These are phyloP conservation scores for Emergomyces pasteurianus DNA, from an alignment of 2,329 filamentous ascomycete species.

Conservation along the genomic window DNA sequence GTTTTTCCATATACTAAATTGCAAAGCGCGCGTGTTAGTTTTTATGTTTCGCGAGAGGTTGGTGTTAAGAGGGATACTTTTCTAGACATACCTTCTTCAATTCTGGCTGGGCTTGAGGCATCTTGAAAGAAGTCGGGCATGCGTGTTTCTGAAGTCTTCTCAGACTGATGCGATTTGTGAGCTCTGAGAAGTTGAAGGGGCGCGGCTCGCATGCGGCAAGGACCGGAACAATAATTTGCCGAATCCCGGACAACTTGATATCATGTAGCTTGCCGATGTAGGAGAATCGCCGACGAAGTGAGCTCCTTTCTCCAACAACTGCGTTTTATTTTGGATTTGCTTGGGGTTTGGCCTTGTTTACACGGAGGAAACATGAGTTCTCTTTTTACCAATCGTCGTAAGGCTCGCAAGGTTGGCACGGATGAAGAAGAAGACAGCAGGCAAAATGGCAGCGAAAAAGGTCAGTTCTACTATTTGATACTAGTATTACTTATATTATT, in stretches of 20 bases:
- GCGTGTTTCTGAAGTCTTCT: neutral
- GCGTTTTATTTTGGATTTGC: neutral
- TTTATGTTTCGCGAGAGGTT: neutral
- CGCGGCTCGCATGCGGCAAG: neutral
- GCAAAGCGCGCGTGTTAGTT: conserved; percentile 5
- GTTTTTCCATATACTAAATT: conserved; percentile 91
- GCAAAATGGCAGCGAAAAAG: conserved; percentile 23
- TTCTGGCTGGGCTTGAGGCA: conserved; percentile 98
- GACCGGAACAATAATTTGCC: conserved; percentile 29
- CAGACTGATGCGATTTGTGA: neutral
- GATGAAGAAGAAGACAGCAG: conserved; percentile 54
- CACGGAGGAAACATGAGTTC: conserved; percentile 41
- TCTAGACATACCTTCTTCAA: conserved; percentile 71
- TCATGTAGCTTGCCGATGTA: neutral
- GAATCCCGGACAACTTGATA: neutral
- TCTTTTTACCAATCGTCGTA: conserved; percentile 45
- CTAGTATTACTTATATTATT: conserved; percentile 15
- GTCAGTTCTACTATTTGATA: conserved; percentile 25
- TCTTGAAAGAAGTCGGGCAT: conserved; percentile 39
- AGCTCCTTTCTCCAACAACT: neutral
- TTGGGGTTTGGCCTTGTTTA: neutral
- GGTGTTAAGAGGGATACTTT: neutral
- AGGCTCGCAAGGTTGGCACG: conserved; percentile 65
- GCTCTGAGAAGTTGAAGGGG: neutral
- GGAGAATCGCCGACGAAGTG: neutral